Evolutionary conservation across 345 rosid species (phyloP).

Genomic region (Boechera divaricarpa): DNA sequence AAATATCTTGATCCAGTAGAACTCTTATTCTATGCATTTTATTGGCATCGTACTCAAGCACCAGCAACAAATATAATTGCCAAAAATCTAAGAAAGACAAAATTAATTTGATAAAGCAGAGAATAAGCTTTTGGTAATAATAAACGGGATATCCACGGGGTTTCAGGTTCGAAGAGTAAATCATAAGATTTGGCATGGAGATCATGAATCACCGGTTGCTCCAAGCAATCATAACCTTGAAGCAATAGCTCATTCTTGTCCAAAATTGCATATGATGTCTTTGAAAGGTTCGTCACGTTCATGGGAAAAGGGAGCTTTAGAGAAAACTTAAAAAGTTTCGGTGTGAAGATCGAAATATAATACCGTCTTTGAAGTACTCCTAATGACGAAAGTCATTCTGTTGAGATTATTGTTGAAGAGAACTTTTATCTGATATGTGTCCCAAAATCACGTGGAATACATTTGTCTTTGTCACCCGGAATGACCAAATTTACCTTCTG

Average conservation of each 20-base stretch:
- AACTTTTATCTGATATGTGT: too few species aligned
- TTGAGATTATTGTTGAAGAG: too few species aligned
- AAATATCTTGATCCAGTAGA: too few species aligned
- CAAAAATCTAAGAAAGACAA: not conserved
- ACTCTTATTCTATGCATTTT: too few species aligned
- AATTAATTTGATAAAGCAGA: not conserved
- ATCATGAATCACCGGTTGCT: not conserved
- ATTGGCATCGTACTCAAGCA: too few species aligned
- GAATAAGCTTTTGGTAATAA: not conserved
- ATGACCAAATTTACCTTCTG: too few species aligned
- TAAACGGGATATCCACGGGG: not conserved
- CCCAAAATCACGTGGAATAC: too few species aligned
- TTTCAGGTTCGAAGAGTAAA: not conserved
- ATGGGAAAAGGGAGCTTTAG: not conserved
- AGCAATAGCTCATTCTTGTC: conserved; percentile 19
- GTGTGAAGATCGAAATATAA: not conserved
- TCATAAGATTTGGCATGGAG: conserved; percentile 1
- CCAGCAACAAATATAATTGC: too few species aligned
- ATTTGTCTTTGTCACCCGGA: too few species aligned
- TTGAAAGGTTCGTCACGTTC: not conserved
- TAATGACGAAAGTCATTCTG: too few species aligned
- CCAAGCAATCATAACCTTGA: not conserved
- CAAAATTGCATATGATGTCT: not conserved
- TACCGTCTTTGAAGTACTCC: too few species aligned
- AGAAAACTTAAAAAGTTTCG: conserved; percentile 3